Percentiles rank a stretch among this genome's conserved stretches.
These are phyloP conservation scores for Penicillium alfredii DNA, from an alignment of 495 filamentous ascomycete species.

Conservation along the genomic window DNA sequence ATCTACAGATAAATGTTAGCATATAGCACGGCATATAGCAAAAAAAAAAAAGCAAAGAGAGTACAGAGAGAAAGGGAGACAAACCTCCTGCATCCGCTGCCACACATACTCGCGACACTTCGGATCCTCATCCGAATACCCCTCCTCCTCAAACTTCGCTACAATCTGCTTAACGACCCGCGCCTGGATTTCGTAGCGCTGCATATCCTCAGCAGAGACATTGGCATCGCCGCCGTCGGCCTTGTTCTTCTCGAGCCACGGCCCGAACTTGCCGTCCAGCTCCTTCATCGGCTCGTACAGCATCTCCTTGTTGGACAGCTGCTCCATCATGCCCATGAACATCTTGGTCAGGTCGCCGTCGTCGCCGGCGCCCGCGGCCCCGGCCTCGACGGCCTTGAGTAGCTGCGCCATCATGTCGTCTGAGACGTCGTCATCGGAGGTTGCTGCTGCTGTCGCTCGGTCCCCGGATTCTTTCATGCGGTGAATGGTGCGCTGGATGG, in stretches of 20 bases:
- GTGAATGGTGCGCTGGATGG: slow-evolving; percentile 85
- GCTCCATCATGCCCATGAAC: slow-evolving; percentile 96
- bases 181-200: slow-evolving; percentile 76
- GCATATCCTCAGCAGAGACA: slow-evolving; percentile 61
- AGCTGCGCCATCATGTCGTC: slow-evolving; percentile 83
- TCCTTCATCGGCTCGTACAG: slow-evolving; percentile 99
- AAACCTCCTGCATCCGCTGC: slow-evolving; percentile 93
- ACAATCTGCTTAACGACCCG: slow-evolving; percentile 81
- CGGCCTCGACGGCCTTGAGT: slow-evolving; percentile 67
- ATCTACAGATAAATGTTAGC: slow-evolving; percentile 50
- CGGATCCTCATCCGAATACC: slow-evolving; percentile 74
- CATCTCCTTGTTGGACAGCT: slow-evolving; percentile 96
- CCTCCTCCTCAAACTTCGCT: slow-evolving; percentile 70
- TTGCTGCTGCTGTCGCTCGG: slow-evolving; percentile 71
- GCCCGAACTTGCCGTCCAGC: slow-evolving; percentile 81
- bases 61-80: too few species aligned
- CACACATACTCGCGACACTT: slow-evolving; percentile 88
- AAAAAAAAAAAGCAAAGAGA: slow-evolving; percentile 4
- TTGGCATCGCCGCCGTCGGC: slow-evolving; percentile 42
- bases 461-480: slow-evolving; percentile 85
- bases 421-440: slow-evolving; percentile 50
- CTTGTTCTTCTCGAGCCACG: slow-evolving; percentile 77
- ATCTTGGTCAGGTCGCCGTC: slow-evolving; percentile 91
- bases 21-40: slow-evolving; percentile 4
- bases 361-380: slow-evolving; percentile 54